These are phyloP conservation scores for Codiaeum variegatum DNA, from an alignment of 441 rosid species.

Conservation along the genomic window DNA sequence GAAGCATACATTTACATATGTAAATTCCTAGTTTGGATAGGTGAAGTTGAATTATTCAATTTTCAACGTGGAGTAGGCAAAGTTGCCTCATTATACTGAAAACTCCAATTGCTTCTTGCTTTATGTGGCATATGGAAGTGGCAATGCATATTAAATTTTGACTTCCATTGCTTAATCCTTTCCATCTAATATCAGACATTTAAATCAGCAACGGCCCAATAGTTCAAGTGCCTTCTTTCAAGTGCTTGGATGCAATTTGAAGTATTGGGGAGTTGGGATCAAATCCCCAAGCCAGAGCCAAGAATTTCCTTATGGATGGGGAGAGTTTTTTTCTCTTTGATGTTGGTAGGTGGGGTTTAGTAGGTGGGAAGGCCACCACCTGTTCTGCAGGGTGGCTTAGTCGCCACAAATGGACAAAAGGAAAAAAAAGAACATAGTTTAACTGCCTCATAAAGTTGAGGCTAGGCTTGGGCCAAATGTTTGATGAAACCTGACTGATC, in stretches of 20 bases:
- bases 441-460: neutral
- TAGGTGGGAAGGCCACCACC: neutral
- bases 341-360: neutral
- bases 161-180: neutral
- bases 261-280: neutral
- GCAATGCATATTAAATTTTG: neutral
- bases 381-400: neutral
- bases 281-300: constrained; percentile 1
- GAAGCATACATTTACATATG: neutral
- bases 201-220: neutral
- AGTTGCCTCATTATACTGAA: neutral
- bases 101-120: neutral
- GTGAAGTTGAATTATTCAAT: neutral
- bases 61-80: neutral
- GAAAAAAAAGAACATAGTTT: neutral
- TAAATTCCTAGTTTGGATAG: neutral
- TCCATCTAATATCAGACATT: neutral
- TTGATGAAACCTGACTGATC: neutral
- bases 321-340: neutral
- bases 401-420: neutral
- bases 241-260: neutral
- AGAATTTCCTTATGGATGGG: neutral
- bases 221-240: neutral
- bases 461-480: neutral
- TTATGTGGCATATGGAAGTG: neutral